Evolutionary conservation across 1,139 yeast species (phyloP).

Genomic region (Yamadazyma sp.): DNA sequence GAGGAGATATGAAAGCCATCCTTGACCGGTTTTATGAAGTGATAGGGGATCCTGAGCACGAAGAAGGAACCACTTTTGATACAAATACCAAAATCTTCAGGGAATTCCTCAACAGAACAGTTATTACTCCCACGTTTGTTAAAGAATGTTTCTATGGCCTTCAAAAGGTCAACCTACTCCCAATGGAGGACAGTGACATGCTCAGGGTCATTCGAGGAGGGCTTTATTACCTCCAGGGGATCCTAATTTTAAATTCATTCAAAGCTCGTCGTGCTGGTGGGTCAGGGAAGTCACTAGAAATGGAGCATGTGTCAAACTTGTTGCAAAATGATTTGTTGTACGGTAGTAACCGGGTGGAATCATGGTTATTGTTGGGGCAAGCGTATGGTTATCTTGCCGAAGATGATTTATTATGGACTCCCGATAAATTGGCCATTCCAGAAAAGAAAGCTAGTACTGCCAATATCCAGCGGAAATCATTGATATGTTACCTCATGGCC

Average conservation of each 20-base stretch:
- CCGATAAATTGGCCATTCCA: conserved; percentile 70
- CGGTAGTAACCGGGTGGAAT: conserved; percentile 70
- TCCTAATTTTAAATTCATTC: conserved; percentile 64
- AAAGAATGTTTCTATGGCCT: conserved; percentile 61
- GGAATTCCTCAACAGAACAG: conserved; percentile 50
- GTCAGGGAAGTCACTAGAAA: conserved; percentile 79
- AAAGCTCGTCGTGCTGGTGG: conserved; percentile 68
- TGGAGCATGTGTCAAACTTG: conserved; percentile 69
- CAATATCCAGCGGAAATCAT: conserved; percentile 63
- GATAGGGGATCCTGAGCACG: conserved; percentile 63
- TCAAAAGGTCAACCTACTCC: conserved; percentile 24
- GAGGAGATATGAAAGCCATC: conserved; percentile 69
- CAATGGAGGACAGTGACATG: conserved; percentile 11
- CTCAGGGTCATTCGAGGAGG: conserved; percentile 43
- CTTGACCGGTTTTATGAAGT: conserved; percentile 74
- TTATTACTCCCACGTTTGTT: conserved; percentile 50
- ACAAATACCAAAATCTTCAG: conserved; percentile 49
- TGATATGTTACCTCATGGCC: conserved; percentile 78
- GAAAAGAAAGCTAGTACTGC: conserved; percentile 69
- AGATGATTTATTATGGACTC: conserved; percentile 87
- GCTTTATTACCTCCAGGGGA: conserved; percentile 71
- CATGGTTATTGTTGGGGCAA: conserved; percentile 85
- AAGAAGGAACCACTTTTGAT: conserved; percentile 30
- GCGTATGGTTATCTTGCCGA: conserved; percentile 79
- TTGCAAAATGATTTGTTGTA: conserved; percentile 66